phyloP scores from a whole-genome alignment of 2,329 filamentous ascomycete species.

The Intubia oerlemansii region DNA sequence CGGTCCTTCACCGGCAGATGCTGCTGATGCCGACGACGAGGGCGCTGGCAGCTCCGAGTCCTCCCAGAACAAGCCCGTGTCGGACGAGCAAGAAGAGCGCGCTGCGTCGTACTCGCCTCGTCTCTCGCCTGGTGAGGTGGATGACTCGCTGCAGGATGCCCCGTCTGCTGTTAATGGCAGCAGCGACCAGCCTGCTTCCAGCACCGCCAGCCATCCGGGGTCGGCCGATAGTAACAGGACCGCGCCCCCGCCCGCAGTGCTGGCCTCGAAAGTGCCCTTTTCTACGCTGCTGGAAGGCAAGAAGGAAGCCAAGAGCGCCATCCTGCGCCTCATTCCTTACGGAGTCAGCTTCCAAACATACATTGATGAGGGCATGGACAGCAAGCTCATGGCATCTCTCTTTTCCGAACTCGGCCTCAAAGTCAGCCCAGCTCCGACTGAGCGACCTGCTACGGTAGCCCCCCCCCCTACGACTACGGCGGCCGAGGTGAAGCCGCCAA shows the following conservation, averaged over 20 bases:
- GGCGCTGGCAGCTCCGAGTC: constrained; percentile 6
- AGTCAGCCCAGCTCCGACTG: background rate
- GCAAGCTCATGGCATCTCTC: constrained; percentile 35
- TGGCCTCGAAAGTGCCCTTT: background rate
- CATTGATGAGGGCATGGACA: constrained; percentile 50
- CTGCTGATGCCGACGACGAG: constrained; percentile 6
- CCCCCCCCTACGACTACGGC: no score
- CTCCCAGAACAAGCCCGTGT: constrained; percentile 1
- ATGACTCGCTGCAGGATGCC: no score
- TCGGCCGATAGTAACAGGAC: no score
- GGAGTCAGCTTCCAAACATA: constrained; percentile 57
- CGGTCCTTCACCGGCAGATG: constrained; percentile 2
- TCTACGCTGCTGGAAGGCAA: constrained; percentile 20
- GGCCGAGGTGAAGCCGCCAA: constrained; percentile 15
- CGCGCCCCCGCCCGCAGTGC: background rate
- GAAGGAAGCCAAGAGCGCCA: constrained; percentile 42
- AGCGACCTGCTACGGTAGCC: no score
- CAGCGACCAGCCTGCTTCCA: no score
- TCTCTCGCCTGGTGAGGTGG: constrained; percentile 3
- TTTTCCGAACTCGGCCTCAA: constrained; percentile 46
- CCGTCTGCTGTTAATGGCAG: no score
- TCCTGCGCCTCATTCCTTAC: constrained; percentile 39
- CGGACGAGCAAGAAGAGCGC: constrained; percentile 1
- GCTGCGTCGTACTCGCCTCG: constrained; percentile 6
- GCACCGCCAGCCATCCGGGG: no score